Conservation (phyloP, 164 flowering plant genomes). For the Macadamia tetraphylla region DNA sequence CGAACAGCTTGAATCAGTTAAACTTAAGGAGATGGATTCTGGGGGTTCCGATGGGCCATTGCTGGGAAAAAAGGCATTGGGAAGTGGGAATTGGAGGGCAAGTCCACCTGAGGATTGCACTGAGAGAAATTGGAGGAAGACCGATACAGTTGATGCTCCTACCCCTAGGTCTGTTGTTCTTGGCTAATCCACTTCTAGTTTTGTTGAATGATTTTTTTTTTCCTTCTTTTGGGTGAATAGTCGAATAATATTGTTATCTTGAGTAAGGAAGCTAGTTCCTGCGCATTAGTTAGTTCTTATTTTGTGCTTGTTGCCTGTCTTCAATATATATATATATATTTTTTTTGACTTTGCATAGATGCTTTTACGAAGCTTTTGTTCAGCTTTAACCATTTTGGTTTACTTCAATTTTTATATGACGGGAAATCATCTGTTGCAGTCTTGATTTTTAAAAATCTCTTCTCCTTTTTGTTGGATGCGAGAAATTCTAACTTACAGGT, state of each 20-base stretch:
- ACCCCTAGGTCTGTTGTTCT: constrained; percentile 28
- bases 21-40: constrained; percentile 48
- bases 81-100: constrained; percentile 34
- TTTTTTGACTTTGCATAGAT: too few species aligned
- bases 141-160: constrained; percentile 23
- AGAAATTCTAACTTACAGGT: too few species aligned
- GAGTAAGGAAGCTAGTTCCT: background rate
- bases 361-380: too few species aligned
- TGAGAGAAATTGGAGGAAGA: constrained; percentile 75
- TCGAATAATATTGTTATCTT: background rate
- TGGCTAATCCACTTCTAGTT: background rate
- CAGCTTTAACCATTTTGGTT: too few species aligned
- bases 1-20: constrained; percentile 62
- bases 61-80: constrained; percentile 40
- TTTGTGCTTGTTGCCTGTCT: background rate
- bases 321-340: too few species aligned
- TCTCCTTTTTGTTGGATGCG: too few species aligned
- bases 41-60: constrained; percentile 18
- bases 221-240: too few species aligned
- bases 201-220: too few species aligned
- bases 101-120: constrained; percentile 21
- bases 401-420: too few species aligned
- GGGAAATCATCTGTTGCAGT: too few species aligned
- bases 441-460: too few species aligned
- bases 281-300: background rate